Percentiles rank a stretch among this genome's conserved stretches.
These are phyloP conservation scores for Daedaleopsis sinensis DNA, from an alignment of 768 basidiomycete genomes.

Conservation along the genomic window DNA sequence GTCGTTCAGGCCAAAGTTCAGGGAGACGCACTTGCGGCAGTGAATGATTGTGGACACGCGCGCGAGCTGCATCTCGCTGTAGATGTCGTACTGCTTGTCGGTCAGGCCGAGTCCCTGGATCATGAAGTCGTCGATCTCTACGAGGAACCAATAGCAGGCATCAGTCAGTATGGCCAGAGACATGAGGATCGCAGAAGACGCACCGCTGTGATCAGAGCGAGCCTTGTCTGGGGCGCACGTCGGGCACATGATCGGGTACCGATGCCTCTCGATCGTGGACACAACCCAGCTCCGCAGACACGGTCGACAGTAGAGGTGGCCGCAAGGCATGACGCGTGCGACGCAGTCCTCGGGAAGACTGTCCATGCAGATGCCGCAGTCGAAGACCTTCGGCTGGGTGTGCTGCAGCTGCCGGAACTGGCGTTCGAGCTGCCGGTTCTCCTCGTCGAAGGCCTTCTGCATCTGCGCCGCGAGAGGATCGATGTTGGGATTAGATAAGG, in stretches of 20 bases:
- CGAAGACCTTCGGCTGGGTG: conserved; percentile 40
- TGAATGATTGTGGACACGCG: conserved; percentile 45
- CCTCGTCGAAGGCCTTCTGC: conserved; percentile 44
- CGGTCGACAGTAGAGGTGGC: conserved; percentile 55
- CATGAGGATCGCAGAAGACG: conserved; percentile 10
- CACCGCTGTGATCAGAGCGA: conserved; percentile 35
- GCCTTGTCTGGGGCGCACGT: conserved; percentile 43
- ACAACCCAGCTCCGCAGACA: conserved; percentile 50
- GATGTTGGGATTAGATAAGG: background rate
- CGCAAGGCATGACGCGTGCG: conserved; percentile 47
- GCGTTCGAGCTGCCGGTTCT: conserved; percentile 40
- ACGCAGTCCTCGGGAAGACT: conserved; percentile 44
- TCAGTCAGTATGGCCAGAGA: background rate
- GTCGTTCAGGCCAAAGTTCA: background rate
- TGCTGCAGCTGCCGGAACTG: conserved; percentile 37
- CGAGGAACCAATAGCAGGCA: no score
- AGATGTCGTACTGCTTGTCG: conserved; percentile 42
- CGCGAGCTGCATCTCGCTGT: conserved; percentile 50
- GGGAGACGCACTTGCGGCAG: conserved; percentile 50
- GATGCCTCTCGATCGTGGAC: conserved; percentile 52
- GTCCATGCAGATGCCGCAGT: conserved; percentile 63
- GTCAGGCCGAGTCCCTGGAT: conserved; percentile 49
- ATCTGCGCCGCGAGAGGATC: conserved; percentile 28
- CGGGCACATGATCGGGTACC: conserved; percentile 66
- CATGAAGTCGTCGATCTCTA: conserved; percentile 45